These are phyloP conservation scores for Aureobasidium pullulans DNA, from an alignment of 2,329 filamentous ascomycete genomes.

Conservation along the genomic window DNA sequence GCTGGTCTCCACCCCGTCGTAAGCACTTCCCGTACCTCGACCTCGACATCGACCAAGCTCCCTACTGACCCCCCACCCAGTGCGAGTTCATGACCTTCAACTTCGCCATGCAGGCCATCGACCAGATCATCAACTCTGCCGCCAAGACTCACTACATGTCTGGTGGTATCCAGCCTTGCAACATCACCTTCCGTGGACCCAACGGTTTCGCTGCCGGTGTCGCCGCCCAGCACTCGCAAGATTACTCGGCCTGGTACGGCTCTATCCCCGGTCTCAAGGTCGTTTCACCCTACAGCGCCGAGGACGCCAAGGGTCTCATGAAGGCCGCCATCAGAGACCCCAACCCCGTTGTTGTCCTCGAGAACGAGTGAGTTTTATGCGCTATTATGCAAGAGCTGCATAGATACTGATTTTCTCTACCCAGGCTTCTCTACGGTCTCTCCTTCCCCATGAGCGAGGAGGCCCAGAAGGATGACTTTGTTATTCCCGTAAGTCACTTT, in stretches of 20 bases:
- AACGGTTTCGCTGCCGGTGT: conserved; percentile 97
- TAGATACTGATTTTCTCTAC: conserved; percentile 15
- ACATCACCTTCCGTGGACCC: conserved; percentile 98
- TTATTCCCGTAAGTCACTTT: conserved; percentile 57
- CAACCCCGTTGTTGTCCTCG: conserved; percentile 76
- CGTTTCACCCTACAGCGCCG: conserved; percentile 88
- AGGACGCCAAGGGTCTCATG: conserved; percentile 95
- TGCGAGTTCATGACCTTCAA: conserved; percentile 99
- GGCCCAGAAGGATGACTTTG: conserved; percentile 92
- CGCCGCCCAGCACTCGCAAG: conserved; percentile 95
- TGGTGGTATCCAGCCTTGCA: conserved; percentile 97
- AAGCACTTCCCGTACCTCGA: conserved; percentile 33
- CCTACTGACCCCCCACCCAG: conserved; percentile 38
- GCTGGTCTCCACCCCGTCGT: conserved; percentile 91
- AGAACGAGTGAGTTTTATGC: conserved; percentile 39
- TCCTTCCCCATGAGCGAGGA: conserved; percentile 95
- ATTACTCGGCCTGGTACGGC: conserved; percentile 98
- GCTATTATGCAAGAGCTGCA: no score
- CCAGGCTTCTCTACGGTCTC: conserved; percentile 77
- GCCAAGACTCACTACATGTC: conserved; percentile 99
- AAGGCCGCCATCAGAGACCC: conserved; percentile 98
- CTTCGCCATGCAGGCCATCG: conserved; percentile 99
- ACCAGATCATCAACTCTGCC: conserved; percentile 98
- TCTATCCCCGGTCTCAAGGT: conserved; percentile 97
- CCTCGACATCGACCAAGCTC: neutral